Evolutionary conservation across 306 rosid species (phyloP).

Genomic region (Canavalia ensiformis): DNA sequence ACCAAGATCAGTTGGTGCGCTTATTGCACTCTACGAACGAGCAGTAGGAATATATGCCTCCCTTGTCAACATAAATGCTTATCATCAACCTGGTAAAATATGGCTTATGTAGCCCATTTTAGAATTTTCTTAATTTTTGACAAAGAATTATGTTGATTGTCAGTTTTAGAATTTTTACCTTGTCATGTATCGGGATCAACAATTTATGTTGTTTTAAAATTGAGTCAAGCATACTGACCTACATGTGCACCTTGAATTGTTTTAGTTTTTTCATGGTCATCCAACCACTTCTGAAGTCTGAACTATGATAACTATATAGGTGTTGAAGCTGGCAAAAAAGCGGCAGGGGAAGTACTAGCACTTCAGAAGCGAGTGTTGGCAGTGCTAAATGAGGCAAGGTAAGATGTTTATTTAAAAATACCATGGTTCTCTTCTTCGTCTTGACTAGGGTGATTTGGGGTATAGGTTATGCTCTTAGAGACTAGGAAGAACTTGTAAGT

Average conservation of each 20-base stretch:
- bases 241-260: neutral
- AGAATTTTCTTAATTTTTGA: constrained; percentile 3
- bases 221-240: neutral
- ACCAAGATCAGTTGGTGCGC: constrained; percentile 91
- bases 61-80: constrained; percentile 88
- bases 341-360: constrained; percentile 92
- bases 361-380: constrained; percentile 93
- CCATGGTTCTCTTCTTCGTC: constrained; percentile 4
- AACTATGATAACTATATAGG: constrained; percentile 59
- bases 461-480: neutral
- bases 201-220: neutral
- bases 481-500: neutral
- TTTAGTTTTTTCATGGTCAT: neutral
- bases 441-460: neutral
- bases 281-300: constrained; percentile 24
- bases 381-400: constrained; percentile 92
- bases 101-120: constrained; percentile 12
- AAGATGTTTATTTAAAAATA: constrained; percentile 31
- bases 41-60: constrained; percentile 98
- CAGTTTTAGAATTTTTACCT: neutral
- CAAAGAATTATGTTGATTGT: neutral
- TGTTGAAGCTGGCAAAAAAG: constrained; percentile 95
- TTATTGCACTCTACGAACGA: constrained; percentile 92
- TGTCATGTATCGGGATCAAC: constrained; percentile 14
- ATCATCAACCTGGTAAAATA: constrained; percentile 93